These are phyloP conservation scores for Fusarium sp. DNA, from an alignment of 2,329 filamentous ascomycete species.

Conservation along the genomic window DNA sequence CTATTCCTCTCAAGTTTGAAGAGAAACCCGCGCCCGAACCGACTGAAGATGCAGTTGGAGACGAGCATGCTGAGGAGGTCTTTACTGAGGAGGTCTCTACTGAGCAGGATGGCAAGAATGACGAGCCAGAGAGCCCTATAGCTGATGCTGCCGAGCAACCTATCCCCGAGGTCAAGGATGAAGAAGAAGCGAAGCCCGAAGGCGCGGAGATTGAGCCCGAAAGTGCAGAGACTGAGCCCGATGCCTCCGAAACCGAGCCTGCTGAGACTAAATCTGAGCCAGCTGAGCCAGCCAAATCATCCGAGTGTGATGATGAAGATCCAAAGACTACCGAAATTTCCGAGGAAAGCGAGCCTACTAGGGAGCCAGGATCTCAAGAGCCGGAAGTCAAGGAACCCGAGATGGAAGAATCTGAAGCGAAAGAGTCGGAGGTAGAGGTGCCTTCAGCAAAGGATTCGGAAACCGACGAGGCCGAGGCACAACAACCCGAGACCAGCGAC, in stretches of 20 bases:
- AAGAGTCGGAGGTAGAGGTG: neutral
- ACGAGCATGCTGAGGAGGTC: slow-evolving; percentile 6
- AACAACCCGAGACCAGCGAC: neutral
- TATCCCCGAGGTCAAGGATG: slow-evolving; percentile 1
- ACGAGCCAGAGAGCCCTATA: slow-evolving; percentile 19
- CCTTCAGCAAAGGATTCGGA: neutral
- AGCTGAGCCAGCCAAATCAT: neutral
- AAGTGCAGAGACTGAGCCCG: neutral
- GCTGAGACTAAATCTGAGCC: neutral
- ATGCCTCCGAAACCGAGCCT: neutral
- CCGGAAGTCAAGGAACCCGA: neutral
- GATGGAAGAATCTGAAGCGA: neutral
- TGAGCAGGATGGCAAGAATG: slow-evolving; percentile 8
- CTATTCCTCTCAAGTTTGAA: slow-evolving; percentile 63
- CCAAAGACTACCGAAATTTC: neutral
- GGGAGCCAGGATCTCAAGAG: neutral
- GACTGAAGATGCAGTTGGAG: slow-evolving; percentile 44
- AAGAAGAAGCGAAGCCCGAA: slow-evolving; percentile 4
- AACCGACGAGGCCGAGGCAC: neutral
- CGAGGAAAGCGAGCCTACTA: neutral
- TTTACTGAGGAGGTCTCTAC: neutral
- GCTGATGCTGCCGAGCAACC: slow-evolving; percentile 12
- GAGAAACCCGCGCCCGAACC: slow-evolving; percentile 48
- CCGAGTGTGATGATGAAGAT: neutral
- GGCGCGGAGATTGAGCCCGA: neutral